Evolutionary conservation across 805 yeast genomes (phyloP), one percentile per base, ranked within the genome.

Genomic region (Nakazawaea ernobii): DNA sequence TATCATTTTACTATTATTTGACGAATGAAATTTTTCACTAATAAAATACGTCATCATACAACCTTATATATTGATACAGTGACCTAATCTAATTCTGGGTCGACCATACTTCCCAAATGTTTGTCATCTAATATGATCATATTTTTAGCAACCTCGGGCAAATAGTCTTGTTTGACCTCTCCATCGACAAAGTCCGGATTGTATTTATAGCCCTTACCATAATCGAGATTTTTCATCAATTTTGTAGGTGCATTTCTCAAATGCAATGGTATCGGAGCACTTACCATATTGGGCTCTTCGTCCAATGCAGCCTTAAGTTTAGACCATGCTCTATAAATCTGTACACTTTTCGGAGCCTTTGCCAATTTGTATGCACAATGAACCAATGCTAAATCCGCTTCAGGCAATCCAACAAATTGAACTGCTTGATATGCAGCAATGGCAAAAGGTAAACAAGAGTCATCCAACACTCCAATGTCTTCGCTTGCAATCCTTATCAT

Each of bases 401-500:
- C 99, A 0, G 99, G 99, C 75, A 94, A 71, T 0, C 99, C 99
- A 17, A 94, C 76, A 63, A 86, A 86, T 67, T 88, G 90, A 3
- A 87, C 83, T 0, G 97, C 89, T 38, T 88, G 87, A 61, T 86
- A 87, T 0, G 95, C 79, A 0, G 97, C 82, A 2, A 86, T 74
- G 1, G 96, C 94, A 67, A 94, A 84, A 2, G 97, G 96, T 38
- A 94, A 66, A 55, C 95, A 80, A 1, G 85, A 65, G 44, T 89
- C 88, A 62, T 94, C 98, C 3, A 86, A 70, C 1, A 87, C 66
- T 0, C 99, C 99, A 27, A 94, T 71, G 61, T 94, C 99, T 61
- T 94, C 99, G 59, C 94, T 84, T 0, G 99, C 98, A 17, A 94
- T 94, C 4, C 97, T 73, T 4, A 94, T 83, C 95, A 94, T 86